Base-by-base conservation (phyloP, 441 rosid species). In the Lepidium campestre region DNA sequence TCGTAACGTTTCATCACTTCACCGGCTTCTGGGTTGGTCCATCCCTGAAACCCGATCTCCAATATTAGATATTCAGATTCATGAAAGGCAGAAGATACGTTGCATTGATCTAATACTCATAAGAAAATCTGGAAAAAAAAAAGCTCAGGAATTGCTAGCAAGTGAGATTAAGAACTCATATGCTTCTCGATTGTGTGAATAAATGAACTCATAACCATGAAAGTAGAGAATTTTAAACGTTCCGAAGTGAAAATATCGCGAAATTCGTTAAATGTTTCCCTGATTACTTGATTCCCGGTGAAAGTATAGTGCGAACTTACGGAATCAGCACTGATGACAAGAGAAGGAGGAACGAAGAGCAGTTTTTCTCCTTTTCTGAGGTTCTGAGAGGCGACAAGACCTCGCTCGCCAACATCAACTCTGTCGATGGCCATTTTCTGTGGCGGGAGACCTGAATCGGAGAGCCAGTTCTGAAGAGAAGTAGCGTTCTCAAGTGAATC, bases 311-410 rank as follows among this genome's bases (percentile, higher is more conserved):
- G 32, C 11, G 58, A 58, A 25, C 85, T 66, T 74, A 93, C 99
- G 66, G 99, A 93, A 56, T 89, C 93, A 7, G 91, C 80, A 10
- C 88, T 83, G 78, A 93, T 91, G 69, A 93, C 79, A 37, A 91
- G 97, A 48, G 92, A 64, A 37, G 93, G 99, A 73, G 99, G 99
- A 63, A 93, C 97, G 57, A 93, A 93, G 70, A 93, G 96, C 48
- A 93, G 73, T 74, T 91, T 93, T 82, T 93, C 97, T 18, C 92
- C 88, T 81, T 89, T 93, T 64, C 96, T 81, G 7, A 89, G 78
- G 49, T 85, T 93, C 78, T 89, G 90, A 68, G 88, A 75, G 53
- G 97, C 98, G 53, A 93, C 97, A 40, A 90, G 78, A 32, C 98
- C 97, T 72, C 98, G 78, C 78, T 93, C 98, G 10, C 97, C 97